Evolutionary conservation across 768 basidiomycete genomes (phyloP).

Genomic region (Pulveroboletus ravenelii): DNA sequence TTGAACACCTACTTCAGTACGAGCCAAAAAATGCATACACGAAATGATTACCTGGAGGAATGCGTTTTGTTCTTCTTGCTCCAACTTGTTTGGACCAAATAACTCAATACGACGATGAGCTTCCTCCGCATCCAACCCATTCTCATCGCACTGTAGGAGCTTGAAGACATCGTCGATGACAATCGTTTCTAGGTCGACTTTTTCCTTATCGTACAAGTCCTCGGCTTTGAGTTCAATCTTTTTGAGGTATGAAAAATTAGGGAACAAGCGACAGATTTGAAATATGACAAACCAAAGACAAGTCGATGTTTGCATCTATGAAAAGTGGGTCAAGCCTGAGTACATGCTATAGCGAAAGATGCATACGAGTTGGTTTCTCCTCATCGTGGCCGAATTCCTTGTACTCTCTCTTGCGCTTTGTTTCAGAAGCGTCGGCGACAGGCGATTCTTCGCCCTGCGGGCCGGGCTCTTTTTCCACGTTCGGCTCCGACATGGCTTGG

Average conservation of each 20-base stretch:
- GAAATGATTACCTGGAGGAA: slow-evolving; percentile 67
- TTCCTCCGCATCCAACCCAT: slow-evolving; percentile 73
- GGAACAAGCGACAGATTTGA: neutral
- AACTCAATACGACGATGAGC: slow-evolving; percentile 80
- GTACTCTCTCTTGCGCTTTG: slow-evolving; percentile 75
- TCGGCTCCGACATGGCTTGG: slow-evolving; percentile 34
- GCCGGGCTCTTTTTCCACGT: slow-evolving; percentile 64
- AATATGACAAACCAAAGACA: slow-evolving; percentile 55
- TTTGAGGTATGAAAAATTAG: neutral
- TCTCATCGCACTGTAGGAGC: slow-evolving; percentile 84
- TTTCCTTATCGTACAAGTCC: slow-evolving; percentile 96
- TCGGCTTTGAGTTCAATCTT: slow-evolving; percentile 87
- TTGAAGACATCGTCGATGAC: slow-evolving; percentile 96
- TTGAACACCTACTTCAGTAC: neutral
- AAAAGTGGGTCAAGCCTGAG: neutral
- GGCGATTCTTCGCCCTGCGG: slow-evolving; percentile 48
- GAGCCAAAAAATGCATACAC: neutral
- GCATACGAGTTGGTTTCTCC: slow-evolving; percentile 63
- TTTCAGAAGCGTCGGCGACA: slow-evolving; percentile 19
- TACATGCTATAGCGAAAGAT: neutral
- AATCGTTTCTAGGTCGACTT: slow-evolving; percentile 97
- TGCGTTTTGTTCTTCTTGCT: slow-evolving; percentile 84
- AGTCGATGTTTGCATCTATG: slow-evolving; percentile 81
- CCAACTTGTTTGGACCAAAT: slow-evolving; percentile 95
- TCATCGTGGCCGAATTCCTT: slow-evolving; percentile 80